Evolutionary conservation across 73 alveolate genomes (phyloP), one percentile per base, ranked within the genome.

Genomic region (Stentor roeselii): DNA sequence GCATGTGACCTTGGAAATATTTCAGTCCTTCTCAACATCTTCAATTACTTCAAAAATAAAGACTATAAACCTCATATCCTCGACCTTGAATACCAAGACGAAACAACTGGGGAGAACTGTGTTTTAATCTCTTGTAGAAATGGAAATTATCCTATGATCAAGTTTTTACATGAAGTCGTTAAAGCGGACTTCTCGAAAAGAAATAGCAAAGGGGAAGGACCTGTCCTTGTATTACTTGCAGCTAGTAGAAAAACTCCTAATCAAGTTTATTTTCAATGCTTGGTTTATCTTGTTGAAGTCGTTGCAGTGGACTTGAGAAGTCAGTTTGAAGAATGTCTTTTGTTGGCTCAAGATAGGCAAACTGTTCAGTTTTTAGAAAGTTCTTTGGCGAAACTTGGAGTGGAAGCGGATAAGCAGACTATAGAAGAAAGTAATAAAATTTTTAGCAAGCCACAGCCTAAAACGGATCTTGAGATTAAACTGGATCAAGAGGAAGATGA

Each of bases 81-180:
- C 6, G 78, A 60, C 30, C 6, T 60, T 21, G 36, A 60, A 30
- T 60, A 60, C 30, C 78, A 60, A 60, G 78, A 60, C 4, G 78
- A 60, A 6, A 31, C 36, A 3, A 14, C 36, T 21, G 78, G 78
- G 39, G 78, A 60, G 30, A 60, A 60, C 78, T 60, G 78, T 27
- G 34, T 27, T 31, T 3, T 60, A 14, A 60, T 60, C 30, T 30
- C 78, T 21, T 4, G 11, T 6, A 60, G 78, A 60, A 60, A 60
- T 60, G 78, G 78, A 27, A 60, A 60, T 60, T 60, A 60, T 31
- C 39, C 4, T 3, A 60, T 60, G 78, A 60, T 60, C 6, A 60
- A 60, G 39, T 60, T 60, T 60, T 38, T 60, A 14, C 3, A 21
- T 6, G 78, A 60, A 60, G 36, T 60, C 36, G 11, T 4, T 3